These are phyloP conservation scores for Alternaria conjuncta DNA, from an alignment of 2,329 filamentous ascomycete species.

Conservation along the genomic window DNA sequence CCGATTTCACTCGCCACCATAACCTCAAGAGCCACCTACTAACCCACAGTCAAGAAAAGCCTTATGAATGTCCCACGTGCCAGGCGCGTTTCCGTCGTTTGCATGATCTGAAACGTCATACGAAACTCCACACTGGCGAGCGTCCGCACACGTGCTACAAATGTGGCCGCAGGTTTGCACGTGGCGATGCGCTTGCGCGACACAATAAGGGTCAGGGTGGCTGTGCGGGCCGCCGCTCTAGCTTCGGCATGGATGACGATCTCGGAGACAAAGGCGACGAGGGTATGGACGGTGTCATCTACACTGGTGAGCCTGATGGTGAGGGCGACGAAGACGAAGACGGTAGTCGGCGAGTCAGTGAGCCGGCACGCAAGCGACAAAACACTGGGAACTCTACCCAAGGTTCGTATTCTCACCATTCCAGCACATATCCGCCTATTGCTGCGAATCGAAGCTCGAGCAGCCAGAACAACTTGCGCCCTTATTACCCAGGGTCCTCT, in stretches of 20 bases:
- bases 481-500: slow-evolving; percentile 46
- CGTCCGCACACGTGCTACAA: slow-evolving; percentile 93
- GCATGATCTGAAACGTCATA: slow-evolving; percentile 94
- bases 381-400: slow-evolving; percentile 61
- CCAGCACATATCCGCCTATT: slow-evolving; percentile 79
- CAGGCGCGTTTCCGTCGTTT: slow-evolving; percentile 89
- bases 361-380: slow-evolving; percentile 77
- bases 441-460: slow-evolving; percentile 48
- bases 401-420: slow-evolving; percentile 68
- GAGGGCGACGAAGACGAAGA: slow-evolving; percentile 61
- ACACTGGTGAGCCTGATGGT: slow-evolving; percentile 62
- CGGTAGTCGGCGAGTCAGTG: slow-evolving; percentile 63
- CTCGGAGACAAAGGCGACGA: slow-evolving; percentile 59
- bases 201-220: slow-evolving; percentile 96
- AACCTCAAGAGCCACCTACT: slow-evolving; percentile 97
- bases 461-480: slow-evolving; percentile 39
- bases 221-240: slow-evolving; percentile 88
- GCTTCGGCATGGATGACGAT: slow-evolving; percentile 82
- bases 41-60: slow-evolving; percentile 98
- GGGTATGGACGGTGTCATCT: slow-evolving; percentile 69
- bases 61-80: slow-evolving; percentile 92
- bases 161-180: slow-evolving; percentile 92
- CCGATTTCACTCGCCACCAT: slow-evolving; percentile 95
- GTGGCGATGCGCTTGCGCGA: slow-evolving; percentile 90
- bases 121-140: slow-evolving; percentile 95